Evolutionary conservation across 73 alveolate genomes (phyloP), one percentile per base, ranked within the genome.

Genomic region (Paramecium pentaurelia): DNA sequence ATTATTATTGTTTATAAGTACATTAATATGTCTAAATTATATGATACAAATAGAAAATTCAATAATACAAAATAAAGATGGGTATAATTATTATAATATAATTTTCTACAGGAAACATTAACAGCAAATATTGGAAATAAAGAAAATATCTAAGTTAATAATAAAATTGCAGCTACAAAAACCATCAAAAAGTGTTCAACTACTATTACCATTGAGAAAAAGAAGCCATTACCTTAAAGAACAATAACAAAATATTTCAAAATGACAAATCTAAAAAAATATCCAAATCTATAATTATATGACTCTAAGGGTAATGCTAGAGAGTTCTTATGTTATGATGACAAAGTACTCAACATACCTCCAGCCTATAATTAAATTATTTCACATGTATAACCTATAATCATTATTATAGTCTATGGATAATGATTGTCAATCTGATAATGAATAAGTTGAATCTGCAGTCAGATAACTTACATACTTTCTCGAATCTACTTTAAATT

Each of bases 361-460:
- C 42, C 58, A 30, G 60, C 58, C 8, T 34, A 20, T 38, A 73
- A 40, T 8, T 22, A 73, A 37, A 73, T 68, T 14, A 73, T 73
- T 8, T 36, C 58, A 16, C 87, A 73, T 73, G 87, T 73, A 73
- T 11, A 28, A 20, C 1, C 12, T 32, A 2, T 32, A 28, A 7
- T 18, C 27, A 34, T 34, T 64, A 64, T 64, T 25, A 12, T 32
- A 64, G 87, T 37, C 58, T 36, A 37, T 37, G 60, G 87, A 73
- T 40, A 73, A 73, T 18, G 87, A 73, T 73, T 73, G 87, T 37
- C n/a, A 73, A 37, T 37, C 87, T 10, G 87, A 73, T 73, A 22
- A 73, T 16, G 87, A 73, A 73, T 38, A 73, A 37, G 60, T 73
- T 73, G 87, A 32, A 8, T 34, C 87, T 73, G 87, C 87, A 6